Evolutionary conservation across 352 stramenopile genomes (phyloP), one percentile per base, ranked within the genome.

Genomic region (Phytopythium mirpurense): DNA sequence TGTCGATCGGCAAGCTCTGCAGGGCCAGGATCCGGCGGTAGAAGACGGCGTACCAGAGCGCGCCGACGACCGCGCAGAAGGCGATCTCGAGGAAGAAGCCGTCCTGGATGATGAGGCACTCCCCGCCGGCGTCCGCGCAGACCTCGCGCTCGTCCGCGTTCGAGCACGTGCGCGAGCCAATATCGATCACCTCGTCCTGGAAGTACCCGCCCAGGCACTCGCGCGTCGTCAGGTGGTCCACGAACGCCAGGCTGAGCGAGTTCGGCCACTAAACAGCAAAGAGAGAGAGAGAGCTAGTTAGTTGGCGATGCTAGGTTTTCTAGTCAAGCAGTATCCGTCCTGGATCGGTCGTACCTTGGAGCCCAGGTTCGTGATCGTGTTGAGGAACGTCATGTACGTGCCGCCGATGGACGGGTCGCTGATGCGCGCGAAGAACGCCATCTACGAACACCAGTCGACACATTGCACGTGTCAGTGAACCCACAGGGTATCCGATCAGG

Each of bases 381-480:
- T 99, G 42, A 99, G 82, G 50, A 99, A 93, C 31, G 97, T 99
- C 97, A 99, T 99, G 82, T 99, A 99, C 19, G 90, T 98, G 49
- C 97, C 97, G 46, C 97, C 97, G 66, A 99, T 99, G 15, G 86
- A 88, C 16, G 96, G 95, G 67, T 99, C 97, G 38, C 96, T 98
- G 54, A 99, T 91, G 41, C 88, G 78, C 47, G 96, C 96, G 64
- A 98, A 99, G 68, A 99, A 99, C 7, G 91, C 96, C 97, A 99
- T 99, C 82, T 98, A 90, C 2, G 41, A 26, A 24, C 14, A 21
- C 5, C 29, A 9, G 29, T 9, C 5, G 5, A 32, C 29, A 32
- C 29, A 32, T 9, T 10, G 29, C 29, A 32, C 21, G 3, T 16
- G 34, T 34, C n/a, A 29, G 7, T 27, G 41, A 19, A 16, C 26